Conservation (phyloP, 1,284 basidiomycete species). For the Ustilago trichophora region DNA sequence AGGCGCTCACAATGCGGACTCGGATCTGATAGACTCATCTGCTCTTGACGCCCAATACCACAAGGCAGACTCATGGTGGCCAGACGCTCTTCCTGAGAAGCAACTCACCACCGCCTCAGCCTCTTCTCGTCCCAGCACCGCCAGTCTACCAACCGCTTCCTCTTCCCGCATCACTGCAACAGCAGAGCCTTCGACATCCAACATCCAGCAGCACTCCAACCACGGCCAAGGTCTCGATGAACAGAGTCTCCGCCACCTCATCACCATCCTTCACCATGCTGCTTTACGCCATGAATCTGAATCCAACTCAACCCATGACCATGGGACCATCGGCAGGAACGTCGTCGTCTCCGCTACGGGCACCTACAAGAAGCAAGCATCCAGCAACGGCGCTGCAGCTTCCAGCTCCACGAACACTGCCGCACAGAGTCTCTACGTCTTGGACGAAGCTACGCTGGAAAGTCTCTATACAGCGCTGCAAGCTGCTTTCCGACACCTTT, state of each 20-base stretch:
- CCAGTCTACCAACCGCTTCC: not conserved
- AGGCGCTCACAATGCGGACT: not conserved
- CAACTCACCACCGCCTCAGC: conserved; percentile 1
- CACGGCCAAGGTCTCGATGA: conserved; percentile 40
- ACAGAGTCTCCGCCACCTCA: conserved; percentile 37
- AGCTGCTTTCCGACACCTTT: conserved; percentile 40
- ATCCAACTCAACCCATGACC: not conserved
- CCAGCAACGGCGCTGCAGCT: not conserved
- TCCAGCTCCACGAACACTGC: not conserved
- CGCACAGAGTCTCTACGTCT: conserved; percentile 8
- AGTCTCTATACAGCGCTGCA: conserved; percentile 35
- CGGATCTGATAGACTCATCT: conserved; percentile 8
- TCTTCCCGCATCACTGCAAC: not conserved
- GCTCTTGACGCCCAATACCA: conserved; percentile 25
- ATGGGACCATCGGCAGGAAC: conserved; percentile 22
- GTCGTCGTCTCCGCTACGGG: conserved; percentile 25
- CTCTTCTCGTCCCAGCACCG: not conserved
- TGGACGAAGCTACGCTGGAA: conserved; percentile 35
- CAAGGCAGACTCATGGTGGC: conserved; percentile 47
- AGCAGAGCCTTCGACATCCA: not conserved
- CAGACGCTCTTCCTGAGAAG: conserved; percentile 24
- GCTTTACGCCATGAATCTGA: conserved; percentile 16
- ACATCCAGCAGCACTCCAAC: not conserved
- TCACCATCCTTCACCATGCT: conserved; percentile 41
- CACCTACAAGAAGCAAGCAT: conserved; percentile 32